Percentiles rank a stretch among this genome's conserved stretches.
These are phyloP conservation scores for Quercus bicolor DNA, from an alignment of 306 rosid genomes.

Conservation along the genomic window DNA sequence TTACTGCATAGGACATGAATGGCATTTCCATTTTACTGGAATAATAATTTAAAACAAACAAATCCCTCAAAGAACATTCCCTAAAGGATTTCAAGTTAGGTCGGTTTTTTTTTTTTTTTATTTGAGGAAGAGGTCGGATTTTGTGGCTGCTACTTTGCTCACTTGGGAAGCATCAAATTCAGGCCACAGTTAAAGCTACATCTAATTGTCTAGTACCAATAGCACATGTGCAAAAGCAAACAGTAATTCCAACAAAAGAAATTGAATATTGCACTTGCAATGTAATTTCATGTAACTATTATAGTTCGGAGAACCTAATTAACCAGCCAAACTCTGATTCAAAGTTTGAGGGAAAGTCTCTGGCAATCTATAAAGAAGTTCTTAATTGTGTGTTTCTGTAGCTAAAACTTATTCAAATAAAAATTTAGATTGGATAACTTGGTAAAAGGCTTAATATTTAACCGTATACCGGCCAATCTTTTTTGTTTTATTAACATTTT, in stretches of 20 bases:
- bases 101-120: too few species aligned
- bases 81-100: neutral
- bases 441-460: too few species aligned
- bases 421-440: too few species aligned
- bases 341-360: neutral
- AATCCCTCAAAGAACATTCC: neutral
- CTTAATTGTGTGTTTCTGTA: too few species aligned
- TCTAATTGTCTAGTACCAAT: neutral
- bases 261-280: neutral
- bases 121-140: neutral
- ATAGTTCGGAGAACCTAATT: neutral
- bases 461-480: too few species aligned
- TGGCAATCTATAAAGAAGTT: neutral
- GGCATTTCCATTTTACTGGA: neutral
- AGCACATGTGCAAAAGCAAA: neutral
- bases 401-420: too few species aligned
- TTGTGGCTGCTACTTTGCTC: neutral
- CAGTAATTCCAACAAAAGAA: neutral
- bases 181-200: neutral
- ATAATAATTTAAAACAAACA: neutral
- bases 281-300: neutral
- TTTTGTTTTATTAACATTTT: neutral
- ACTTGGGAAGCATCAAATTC: too few species aligned
- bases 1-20: neutral
- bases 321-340: neutral